Percentiles rank a stretch among this genome's conserved stretches.
These are phyloP conservation scores for Cladosporium colombiae DNA, from an alignment of 2,329 filamentous ascomycete genomes.

Conservation along the genomic window DNA sequence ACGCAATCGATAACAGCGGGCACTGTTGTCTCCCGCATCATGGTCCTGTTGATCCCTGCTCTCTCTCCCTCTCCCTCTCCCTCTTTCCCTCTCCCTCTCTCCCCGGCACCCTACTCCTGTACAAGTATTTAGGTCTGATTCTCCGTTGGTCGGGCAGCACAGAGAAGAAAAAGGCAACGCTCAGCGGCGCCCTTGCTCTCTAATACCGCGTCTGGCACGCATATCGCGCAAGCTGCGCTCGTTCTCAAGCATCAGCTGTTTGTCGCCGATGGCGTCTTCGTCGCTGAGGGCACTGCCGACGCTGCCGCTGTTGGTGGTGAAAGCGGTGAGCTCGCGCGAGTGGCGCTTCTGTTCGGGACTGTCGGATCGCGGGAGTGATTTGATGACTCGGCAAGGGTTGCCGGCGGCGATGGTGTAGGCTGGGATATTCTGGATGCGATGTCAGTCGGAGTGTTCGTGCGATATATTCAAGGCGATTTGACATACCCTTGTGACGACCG, in stretches of 20 bases:
- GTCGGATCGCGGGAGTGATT: slow-evolving; percentile 25
- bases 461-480: neutral
- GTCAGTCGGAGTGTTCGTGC: neutral
- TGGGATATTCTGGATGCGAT: slow-evolving; percentile 45
- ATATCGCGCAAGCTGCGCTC: slow-evolving; percentile 4
- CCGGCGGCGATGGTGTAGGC: slow-evolving; percentile 49
- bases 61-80: neutral
- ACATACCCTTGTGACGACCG: slow-evolving; percentile 56
- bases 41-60: neutral
- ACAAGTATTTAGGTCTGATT: neutral
- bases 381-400: slow-evolving; percentile 54
- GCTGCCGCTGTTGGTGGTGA: slow-evolving; percentile 4
- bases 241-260: slow-evolving; percentile 1
- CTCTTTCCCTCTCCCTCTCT: neutral
- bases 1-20: neutral
- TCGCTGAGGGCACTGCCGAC: neutral
- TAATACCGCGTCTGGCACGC: neutral
- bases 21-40: neutral
- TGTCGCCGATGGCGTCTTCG: neutral
- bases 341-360: slow-evolving; percentile 6
- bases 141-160: neutral
- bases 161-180: neutral
- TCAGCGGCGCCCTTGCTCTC: slow-evolving; percentile 2
- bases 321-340: slow-evolving; percentile 1
- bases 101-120: neutral